Evolutionary conservation across 257 asterid genomes (phyloP).

Genomic region (Solanum chiquidenum): DNA sequence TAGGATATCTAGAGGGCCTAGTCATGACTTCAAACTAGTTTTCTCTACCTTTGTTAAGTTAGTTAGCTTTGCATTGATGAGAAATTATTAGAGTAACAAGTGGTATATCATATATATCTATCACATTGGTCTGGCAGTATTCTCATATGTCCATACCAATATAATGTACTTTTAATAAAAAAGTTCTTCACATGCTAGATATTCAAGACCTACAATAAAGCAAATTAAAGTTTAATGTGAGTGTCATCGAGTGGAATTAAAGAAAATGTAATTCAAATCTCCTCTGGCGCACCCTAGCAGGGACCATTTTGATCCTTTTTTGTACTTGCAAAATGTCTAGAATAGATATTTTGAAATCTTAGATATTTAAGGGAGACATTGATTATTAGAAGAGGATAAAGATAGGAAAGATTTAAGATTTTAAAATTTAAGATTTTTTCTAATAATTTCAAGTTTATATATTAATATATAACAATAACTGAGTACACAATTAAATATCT

Average conservation of each 20-base stretch:
- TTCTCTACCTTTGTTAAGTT: background rate
- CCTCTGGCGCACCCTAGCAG: background rate
- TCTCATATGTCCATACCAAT: background rate
- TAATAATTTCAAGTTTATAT: no score
- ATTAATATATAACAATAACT: no score
- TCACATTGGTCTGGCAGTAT: background rate
- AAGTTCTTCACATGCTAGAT: background rate
- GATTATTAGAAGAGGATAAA: background rate
- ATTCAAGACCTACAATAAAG: background rate
- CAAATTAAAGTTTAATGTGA: background rate
- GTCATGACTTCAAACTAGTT: background rate
- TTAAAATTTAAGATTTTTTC: background rate
- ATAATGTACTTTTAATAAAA: background rate
- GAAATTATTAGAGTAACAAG: background rate
- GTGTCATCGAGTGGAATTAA: background rate
- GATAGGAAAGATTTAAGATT: background rate
- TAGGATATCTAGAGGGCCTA: background rate
- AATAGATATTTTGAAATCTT: background rate
- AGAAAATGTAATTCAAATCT: background rate
- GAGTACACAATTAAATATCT: no score
- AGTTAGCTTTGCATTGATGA: background rate
- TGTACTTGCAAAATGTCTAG: background rate
- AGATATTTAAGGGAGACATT: background rate
- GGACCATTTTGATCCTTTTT: background rate
- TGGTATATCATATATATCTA: background rate